Percentiles rank a stretch among this genome's conserved stretches.
phyloP scores from a whole-genome alignment of 805 yeast genomes.

The Cyberlindnera mississippiensis region DNA sequence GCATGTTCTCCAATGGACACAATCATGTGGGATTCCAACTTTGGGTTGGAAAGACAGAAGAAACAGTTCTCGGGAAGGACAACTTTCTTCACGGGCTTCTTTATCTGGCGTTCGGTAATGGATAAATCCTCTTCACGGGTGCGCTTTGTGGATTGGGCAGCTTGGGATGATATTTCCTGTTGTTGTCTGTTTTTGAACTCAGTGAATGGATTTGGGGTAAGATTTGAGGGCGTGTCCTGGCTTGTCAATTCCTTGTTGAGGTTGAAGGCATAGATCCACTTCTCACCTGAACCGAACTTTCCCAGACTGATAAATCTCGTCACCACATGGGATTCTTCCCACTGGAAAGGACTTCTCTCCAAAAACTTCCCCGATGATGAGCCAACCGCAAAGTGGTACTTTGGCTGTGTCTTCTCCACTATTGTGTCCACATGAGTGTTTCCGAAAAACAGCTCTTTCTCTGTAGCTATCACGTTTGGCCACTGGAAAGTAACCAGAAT shows the following conservation, averaged over 20 bases:
- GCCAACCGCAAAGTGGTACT: conserved; percentile 65
- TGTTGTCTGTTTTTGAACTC: conserved; percentile 1
- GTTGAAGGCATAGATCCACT: conserved; percentile 78
- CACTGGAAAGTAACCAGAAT: conserved; percentile 56
- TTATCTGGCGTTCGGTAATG: conserved; percentile 4
- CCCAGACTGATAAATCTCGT: conserved; percentile 68
- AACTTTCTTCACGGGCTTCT: conserved; percentile 25
- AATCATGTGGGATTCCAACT: conserved; percentile 74
- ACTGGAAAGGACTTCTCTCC: conserved; percentile 56
- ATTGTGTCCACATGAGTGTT: conserved; percentile 43
- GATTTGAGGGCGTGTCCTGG: conserved; percentile 23
- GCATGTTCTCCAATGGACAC: conserved; percentile 64
- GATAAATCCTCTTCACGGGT: conserved; percentile 9
- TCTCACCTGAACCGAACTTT: conserved; percentile 47
- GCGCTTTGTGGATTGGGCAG: conserved; percentile 11
- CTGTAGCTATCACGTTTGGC: conserved; percentile 50
- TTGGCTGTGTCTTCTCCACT: conserved; percentile 46
- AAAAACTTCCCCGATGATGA: conserved; percentile 42
- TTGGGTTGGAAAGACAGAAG: conserved; percentile 79
- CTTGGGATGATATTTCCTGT: conserved; percentile 3
- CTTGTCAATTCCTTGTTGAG: conserved; percentile 30
- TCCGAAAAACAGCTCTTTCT: conserved; percentile 43
- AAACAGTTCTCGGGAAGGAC: conserved; percentile 66
- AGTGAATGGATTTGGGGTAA: conserved; percentile 32
- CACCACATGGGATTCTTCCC: conserved; percentile 41